phyloP scores from a whole-genome alignment of 148 eudicot genomes.

The Silene conica region DNA sequence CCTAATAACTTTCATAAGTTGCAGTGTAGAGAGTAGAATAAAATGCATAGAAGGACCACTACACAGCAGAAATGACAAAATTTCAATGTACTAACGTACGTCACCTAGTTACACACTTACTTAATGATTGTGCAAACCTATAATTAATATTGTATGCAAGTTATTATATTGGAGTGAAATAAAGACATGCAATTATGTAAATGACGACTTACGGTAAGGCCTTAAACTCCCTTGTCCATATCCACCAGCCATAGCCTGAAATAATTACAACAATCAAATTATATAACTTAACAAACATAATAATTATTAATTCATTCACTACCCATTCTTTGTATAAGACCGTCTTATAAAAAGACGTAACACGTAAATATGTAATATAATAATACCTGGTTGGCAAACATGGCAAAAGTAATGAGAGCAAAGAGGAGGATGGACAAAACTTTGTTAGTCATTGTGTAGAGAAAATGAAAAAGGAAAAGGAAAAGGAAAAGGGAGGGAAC shows the following conservation, averaged over 20 bases:
- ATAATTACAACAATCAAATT: background rate
- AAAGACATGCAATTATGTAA: background rate
- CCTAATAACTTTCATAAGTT: too few relatives aligned
- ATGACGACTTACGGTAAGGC: slow-evolving; percentile 8
- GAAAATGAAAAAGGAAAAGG: too few relatives aligned
- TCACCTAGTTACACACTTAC: too few relatives aligned
- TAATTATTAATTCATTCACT: background rate
- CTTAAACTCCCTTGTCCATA: slow-evolving; percentile 21
- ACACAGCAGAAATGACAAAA: too few relatives aligned
- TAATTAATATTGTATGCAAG: too few relatives aligned
- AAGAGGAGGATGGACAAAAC: background rate
- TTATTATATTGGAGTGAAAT: background rate
- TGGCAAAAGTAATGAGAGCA: slow-evolving; percentile 25
- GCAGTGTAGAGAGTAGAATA: too few relatives aligned
- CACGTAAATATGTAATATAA: background rate
- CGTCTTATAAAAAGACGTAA: too few relatives aligned
- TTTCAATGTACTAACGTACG: too few relatives aligned
- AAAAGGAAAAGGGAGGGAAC: slow-evolving; percentile 1
- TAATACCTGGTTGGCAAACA: slow-evolving; percentile 28
- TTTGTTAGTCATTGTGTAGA: slow-evolving; percentile 15
- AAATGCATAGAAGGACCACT: too few relatives aligned
- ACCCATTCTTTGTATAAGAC: too few relatives aligned
- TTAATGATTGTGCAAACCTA: too few relatives aligned
- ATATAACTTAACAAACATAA: background rate
- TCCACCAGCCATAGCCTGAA: slow-evolving; percentile 19